phyloP scores from a whole-genome alignment of 106 monocot species.

The Agapanthus africanus region DNA sequence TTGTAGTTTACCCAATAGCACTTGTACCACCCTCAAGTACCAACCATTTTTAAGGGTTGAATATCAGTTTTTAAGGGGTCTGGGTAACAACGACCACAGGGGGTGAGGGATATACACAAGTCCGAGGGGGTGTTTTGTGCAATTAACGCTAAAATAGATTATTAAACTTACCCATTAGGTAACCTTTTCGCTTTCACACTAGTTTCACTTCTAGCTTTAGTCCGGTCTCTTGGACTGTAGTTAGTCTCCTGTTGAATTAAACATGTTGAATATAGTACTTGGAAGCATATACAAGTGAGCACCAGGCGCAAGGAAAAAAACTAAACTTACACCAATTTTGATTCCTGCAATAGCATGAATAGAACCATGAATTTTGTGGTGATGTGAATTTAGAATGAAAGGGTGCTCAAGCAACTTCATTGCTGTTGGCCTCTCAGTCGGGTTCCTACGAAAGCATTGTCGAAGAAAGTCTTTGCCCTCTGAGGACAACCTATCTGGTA shows the following conservation, averaged over 20 bases:
- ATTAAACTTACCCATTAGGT: constrained; percentile 35
- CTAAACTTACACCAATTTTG: constrained; percentile 29
- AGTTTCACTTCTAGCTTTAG: constrained; percentile 26
- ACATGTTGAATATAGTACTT: background rate
- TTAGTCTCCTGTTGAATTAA: constrained; percentile 30
- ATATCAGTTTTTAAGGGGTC: background rate
- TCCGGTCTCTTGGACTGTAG: constrained; percentile 29
- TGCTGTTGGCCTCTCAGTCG: constrained; percentile 78
- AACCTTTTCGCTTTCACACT: constrained; percentile 27
- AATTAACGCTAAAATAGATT: background rate
- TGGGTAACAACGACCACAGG: background rate
- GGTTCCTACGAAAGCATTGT: constrained; percentile 77
- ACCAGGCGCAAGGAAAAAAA: background rate
- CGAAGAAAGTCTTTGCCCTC: constrained; percentile 89
- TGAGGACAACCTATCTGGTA: constrained; percentile 71
- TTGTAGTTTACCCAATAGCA: too few species aligned
- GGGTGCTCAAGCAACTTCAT: constrained; percentile 63
- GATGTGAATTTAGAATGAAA: constrained; percentile 51
- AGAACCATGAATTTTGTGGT: constrained; percentile 42
- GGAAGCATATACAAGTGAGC: background rate
- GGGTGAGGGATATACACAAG: background rate
- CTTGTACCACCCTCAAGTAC: too few species aligned
- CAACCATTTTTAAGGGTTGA: background rate
- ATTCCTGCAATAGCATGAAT: constrained; percentile 46
- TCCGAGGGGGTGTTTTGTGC: background rate